Conservation (phyloP, 2,329 filamentous ascomycete genomes). For the Fusarium scirpi region DNA sequence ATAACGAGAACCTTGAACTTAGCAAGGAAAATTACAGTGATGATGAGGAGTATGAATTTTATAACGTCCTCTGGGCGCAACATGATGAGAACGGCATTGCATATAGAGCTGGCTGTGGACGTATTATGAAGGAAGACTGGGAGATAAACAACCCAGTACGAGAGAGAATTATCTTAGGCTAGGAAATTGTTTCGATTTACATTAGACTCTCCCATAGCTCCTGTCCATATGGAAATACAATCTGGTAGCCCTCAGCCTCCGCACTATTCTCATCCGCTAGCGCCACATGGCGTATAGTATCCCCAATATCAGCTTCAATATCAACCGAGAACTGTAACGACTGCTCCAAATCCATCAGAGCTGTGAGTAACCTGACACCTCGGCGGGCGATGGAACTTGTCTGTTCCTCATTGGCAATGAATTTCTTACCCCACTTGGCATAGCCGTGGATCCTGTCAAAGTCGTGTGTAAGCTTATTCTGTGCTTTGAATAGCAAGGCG, state of each 20-base stretch:
- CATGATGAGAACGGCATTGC: background rate
- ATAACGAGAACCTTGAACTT: background rate
- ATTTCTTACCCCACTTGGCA: background rate
- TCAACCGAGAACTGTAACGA: background rate
- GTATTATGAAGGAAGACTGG: background rate
- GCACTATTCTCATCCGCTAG: background rate
- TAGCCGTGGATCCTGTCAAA: background rate
- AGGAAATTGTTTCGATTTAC: background rate
- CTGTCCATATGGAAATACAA: conserved; percentile 5
- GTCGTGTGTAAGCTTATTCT: background rate
- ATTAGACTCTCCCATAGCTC: conserved; percentile 8
- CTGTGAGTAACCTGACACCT: background rate
- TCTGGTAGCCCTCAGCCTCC: background rate
- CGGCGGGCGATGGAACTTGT: background rate
- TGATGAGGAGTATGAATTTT: background rate
- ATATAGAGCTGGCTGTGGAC: background rate
- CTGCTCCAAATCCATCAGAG: background rate
- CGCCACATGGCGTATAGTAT: background rate
- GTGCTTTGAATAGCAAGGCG: background rate
- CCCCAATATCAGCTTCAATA: conserved; percentile 3
- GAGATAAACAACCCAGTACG: background rate
- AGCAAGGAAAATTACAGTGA: background rate
- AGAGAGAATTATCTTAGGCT: background rate
- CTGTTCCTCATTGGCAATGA: background rate
- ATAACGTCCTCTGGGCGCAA: background rate